Base-by-base conservation (phyloP, 331 rosid species). In the Quercus tomentella region DNA sequence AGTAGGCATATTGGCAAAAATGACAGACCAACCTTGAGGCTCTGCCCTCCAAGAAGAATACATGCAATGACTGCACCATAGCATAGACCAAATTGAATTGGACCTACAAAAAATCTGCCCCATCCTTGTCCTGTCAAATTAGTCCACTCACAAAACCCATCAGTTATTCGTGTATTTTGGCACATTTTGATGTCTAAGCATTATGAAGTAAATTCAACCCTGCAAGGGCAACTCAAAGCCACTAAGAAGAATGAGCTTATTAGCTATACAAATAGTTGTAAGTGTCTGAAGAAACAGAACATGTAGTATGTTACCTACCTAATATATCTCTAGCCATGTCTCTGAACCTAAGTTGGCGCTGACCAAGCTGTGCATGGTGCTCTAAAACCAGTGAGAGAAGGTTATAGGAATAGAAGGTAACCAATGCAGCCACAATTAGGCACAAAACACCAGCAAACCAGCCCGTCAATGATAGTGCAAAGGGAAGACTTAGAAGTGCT, bases 41-140 rank as follows among this genome's bases (percentile, higher is more conserved):
- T 87, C 77, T 88, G 90, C 28, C 97, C 97, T 81, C 97, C 97
- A 9, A 93, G 91, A 65, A 93, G 84, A 80, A 87, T 87, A 75
- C 91, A 86, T 72, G 84, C 88, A 80, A 93, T 87, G 30, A 91
- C 97, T 9, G 89, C 87, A 51, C 94, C 97, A 80, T 74, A 87
- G 84, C 97, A 93, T 41, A 89, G 67, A 49, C 75, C 76, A 77
- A 93, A 87, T 45, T 93, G 97, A 81, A 91, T 82, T 0, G 97
- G 97, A 1, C 90, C 93, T 16, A 91, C 91, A 21, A 84, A 84
- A 85, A 87, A 88, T 69, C 62, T 91, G 33, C 91, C 93, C 97
- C 97, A 93, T 75, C 81, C 58, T 18, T 89, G 89, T 83, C 97
- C 97, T 93, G 85, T 67, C 52, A 75, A 73, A 4, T 37, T 37